These are phyloP conservation scores for Hericium rajendrae DNA, from an alignment of 768 basidiomycete species.

Conservation along the genomic window DNA sequence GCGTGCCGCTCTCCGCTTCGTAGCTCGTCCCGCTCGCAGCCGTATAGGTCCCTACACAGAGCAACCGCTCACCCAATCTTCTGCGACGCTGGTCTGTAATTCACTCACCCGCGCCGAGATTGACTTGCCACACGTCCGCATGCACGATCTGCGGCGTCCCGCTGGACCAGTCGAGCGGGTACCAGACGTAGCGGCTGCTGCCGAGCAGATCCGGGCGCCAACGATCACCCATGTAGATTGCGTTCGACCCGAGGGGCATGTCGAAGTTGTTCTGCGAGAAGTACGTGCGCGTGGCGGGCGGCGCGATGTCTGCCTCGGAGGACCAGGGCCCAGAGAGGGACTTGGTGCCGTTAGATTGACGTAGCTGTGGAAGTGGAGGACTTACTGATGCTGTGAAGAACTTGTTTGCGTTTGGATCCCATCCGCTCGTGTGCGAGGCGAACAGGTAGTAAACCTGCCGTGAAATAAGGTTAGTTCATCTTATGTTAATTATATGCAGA, in stretches of 20 bases:
- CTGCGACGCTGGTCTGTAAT: background rate
- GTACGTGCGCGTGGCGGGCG: slow-evolving; percentile 40
- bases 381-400: slow-evolving; percentile 42
- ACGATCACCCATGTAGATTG: slow-evolving; percentile 58
- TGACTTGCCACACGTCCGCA: slow-evolving; percentile 49
- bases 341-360: slow-evolving; percentile 19
- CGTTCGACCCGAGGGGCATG: slow-evolving; percentile 36
- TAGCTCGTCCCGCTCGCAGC: slow-evolving; percentile 43
- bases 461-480: background rate
- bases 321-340: slow-evolving; percentile 48
- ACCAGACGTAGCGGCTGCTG: slow-evolving; percentile 53
- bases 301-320: slow-evolving; percentile 46
- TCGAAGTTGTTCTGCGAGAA: slow-evolving; percentile 55
- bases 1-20: slow-evolving; percentile 43
- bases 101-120: slow-evolving; percentile 32
- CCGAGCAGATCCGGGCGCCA: slow-evolving; percentile 47
- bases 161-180: slow-evolving; percentile 45
- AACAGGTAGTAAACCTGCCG: slow-evolving; percentile 44
- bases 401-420: slow-evolving; percentile 56
- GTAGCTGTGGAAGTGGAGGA: too few relatives aligned
- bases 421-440: slow-evolving; percentile 45
- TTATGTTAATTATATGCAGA: too few relatives aligned
- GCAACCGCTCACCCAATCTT: background rate
- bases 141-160: slow-evolving; percentile 44
- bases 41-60: slow-evolving; percentile 32